Evolutionary conservation across 192 early-diverging fungal species (phyloP), one percentile per base, ranked within the genome.

Genomic region (Dissophora globulifera): DNA sequence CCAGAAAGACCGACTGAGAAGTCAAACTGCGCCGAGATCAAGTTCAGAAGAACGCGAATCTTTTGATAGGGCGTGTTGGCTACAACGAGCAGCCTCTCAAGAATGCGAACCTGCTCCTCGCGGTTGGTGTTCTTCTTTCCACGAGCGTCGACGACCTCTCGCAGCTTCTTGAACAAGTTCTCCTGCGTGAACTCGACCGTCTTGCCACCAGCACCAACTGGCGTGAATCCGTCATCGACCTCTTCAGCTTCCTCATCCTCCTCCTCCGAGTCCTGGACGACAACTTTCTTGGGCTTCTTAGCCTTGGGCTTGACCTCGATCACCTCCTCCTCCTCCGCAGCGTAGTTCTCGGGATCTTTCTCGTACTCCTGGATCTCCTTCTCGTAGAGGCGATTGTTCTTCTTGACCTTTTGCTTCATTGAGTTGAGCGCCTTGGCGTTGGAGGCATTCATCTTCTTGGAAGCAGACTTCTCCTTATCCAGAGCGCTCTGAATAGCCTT

Each of bases 121-220:
- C 93, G 92, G 79, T 98, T 91, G 41, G 95, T 98, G 81, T 89
- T 90, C 92, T 95, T 98, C 84, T 96, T 96, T 42, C 98, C 98
- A 67, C 98, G 89, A 45, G 93, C 86, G 42, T 90, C 89, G 48
- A 89, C 51, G 26, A 98, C 82, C 62, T 93, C 92, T 43, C 72
- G 78, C 51, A 99, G 85, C 61, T 89, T 85, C 82, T 95, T 91
- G 84, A 93, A 93, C 48, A 99, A 79, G 58, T 92, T 90, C 40
- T 92, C 89, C 13, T 84, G 78, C 29, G 88, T 90, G 42, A 90
- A 71, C 62, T 88, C 89, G 38, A 84, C 60, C 20, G 80, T 75
- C 82, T 89, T 89, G 70, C 89, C 89, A 32, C 82, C 83, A 75
- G 89, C 87, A 43, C 88, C 92, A 42, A 91, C 90, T 32, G 86